Percentiles rank a stretch among this genome's conserved stretches.
phyloP scores from a whole-genome alignment of 2,329 filamentous ascomycete species.

The Xylaria sp. region DNA sequence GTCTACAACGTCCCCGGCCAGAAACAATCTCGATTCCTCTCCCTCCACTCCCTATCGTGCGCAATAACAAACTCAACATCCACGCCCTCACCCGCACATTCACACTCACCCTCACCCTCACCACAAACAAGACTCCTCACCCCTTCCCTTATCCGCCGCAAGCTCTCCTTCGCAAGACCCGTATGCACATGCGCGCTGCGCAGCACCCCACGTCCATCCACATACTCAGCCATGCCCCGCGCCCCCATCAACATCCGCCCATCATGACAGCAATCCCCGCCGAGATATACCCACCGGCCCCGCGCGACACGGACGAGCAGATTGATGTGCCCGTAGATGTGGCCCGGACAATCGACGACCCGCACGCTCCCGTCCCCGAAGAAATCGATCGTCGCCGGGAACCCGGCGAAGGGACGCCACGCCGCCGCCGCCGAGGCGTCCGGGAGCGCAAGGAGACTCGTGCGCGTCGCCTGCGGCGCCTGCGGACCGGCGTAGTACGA shows the following conservation, averaged over 20 bases:
- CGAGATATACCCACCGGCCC: constrained; percentile 43
- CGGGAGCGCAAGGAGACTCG: constrained; percentile 11
- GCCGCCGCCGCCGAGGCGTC: constrained; percentile 20
- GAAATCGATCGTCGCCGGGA: constrained; percentile 42
- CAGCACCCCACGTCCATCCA: constrained; percentile 39
- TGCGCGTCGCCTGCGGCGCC: constrained; percentile 21
- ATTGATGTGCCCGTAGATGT: constrained; percentile 48
- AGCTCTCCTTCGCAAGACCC: constrained; percentile 38
- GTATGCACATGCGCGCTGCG: constrained; percentile 49
- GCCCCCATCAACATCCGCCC: constrained; percentile 45
- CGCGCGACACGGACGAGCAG: constrained; percentile 38
- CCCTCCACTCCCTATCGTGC: constrained; percentile 46
- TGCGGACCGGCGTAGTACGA: constrained; percentile 8
- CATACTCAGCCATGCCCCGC: constrained; percentile 46
- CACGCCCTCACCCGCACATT: constrained; percentile 8
- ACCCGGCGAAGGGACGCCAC: constrained; percentile 41
- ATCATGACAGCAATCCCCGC: constrained; percentile 51
- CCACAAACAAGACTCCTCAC: constrained; percentile 21
- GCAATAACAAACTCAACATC: constrained; percentile 47
- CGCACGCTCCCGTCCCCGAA: constrained; percentile 43
- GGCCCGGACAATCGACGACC: constrained; percentile 46
- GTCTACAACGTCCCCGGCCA: constrained; percentile 29
- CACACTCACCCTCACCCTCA: background rate
- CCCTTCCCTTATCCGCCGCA: constrained; percentile 38
- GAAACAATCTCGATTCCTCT: constrained; percentile 33